Conservation (phyloP, 768 basidiomycete genomes). For the Collybia nuda region DNA sequence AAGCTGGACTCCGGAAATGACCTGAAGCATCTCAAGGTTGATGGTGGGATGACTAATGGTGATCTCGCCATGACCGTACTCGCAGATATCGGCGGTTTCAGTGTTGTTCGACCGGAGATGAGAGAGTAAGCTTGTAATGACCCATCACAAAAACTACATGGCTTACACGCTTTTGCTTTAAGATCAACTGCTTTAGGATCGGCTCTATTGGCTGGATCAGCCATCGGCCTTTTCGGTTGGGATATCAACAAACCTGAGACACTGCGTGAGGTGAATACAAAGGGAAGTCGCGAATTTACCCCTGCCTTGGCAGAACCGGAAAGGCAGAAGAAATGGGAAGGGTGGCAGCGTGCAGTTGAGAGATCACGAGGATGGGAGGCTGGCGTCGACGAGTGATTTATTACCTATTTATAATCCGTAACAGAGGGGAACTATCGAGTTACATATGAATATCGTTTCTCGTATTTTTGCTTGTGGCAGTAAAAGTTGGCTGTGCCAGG, state of each 20-base stretch:
- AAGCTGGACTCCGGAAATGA: constrained; percentile 81
- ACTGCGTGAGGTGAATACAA: constrained; percentile 82
- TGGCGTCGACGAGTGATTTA: constrained; percentile 32
- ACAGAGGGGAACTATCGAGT: background rate
- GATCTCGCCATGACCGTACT: constrained; percentile 85
- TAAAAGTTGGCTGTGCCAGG: no score
- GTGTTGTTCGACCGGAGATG: constrained; percentile 93
- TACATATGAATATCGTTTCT: no score
- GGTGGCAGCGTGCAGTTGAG: constrained; percentile 90
- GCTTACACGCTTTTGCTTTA: constrained; percentile 2
- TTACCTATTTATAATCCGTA: background rate
- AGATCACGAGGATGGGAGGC: constrained; percentile 82
- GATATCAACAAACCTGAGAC: constrained; percentile 83
- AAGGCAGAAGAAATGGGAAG: constrained; percentile 65
- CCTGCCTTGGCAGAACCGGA: constrained; percentile 53
- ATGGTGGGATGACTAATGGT: constrained; percentile 98
- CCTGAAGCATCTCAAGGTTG: constrained; percentile 87
- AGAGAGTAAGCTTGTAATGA: constrained; percentile 68
- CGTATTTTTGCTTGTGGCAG: no score
- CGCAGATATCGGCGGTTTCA: constrained; percentile 90
- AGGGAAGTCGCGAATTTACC: constrained; percentile 70
- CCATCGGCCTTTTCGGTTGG: constrained; percentile 90
- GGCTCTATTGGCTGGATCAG: constrained; percentile 89
- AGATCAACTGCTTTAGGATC: constrained; percentile 96
- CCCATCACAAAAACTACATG: background rate